Percentiles rank a stretch among this genome's conserved stretches.
These are phyloP conservation scores for Aquilaria malaccensis DNA, from an alignment of 345 rosid genomes.

Conservation along the genomic window DNA sequence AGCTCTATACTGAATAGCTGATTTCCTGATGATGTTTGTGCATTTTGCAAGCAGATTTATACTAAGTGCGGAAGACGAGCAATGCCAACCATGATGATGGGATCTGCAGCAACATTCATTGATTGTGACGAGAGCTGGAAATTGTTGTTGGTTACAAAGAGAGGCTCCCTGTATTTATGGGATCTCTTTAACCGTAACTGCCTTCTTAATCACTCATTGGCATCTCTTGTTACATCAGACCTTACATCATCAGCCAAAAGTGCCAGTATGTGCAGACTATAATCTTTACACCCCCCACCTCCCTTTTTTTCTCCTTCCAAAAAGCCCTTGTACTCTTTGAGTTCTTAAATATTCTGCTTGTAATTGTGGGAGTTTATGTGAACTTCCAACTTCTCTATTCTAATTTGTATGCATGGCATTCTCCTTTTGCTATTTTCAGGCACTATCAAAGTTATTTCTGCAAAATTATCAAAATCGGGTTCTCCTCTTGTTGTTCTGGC, in stretches of 20 bases:
- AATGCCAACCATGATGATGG: conserved; percentile 94
- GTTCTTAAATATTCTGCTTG: too few relatives aligned
- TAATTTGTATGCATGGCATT: background rate
- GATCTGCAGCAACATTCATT: conserved; percentile 85
- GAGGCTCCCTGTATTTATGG: conserved; percentile 83
- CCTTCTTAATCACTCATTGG: conserved; percentile 72
- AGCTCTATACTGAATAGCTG: background rate
- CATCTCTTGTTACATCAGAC: conserved; percentile 57
- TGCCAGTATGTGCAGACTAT: conserved; percentile 15
- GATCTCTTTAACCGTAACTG: conserved; percentile 74
- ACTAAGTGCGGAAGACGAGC: conserved; percentile 95
- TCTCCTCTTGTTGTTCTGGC: conserved; percentile 94
- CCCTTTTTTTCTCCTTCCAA: too few relatives aligned
- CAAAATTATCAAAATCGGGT: conserved; percentile 86
- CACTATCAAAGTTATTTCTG: conserved; percentile 83
- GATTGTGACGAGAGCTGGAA: conserved; percentile 97
- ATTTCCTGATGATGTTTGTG: background rate
- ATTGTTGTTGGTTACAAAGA: conserved; percentile 75
- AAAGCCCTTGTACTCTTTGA: too few relatives aligned
- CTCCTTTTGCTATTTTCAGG: conserved; percentile 35
- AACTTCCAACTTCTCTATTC: too few relatives aligned
- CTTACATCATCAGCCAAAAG: conserved; percentile 49
- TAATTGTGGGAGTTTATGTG: too few relatives aligned
- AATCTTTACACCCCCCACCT: too few relatives aligned
- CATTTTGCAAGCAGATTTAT: conserved; percentile 52